Conservation (phyloP, 371 early-diverging fungal species). For the Dipsacomyces acuminosporus region DNA sequence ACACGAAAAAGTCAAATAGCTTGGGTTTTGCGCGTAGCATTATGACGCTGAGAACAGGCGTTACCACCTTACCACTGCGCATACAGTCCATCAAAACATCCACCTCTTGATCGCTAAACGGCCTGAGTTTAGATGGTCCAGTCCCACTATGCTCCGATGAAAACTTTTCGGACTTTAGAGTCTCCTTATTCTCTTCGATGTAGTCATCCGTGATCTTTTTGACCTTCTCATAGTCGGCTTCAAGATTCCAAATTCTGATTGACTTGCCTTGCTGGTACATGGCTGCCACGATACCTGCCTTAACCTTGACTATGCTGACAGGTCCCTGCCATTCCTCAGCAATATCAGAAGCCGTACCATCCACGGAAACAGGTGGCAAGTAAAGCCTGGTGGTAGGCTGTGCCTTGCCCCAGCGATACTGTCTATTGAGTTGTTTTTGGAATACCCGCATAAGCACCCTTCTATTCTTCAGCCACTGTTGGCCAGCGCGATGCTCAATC, state of each 20-base stretch:
- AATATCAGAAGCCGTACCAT: conserved; percentile 32
- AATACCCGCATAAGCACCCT: conserved; percentile 18
- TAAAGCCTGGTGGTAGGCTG: conserved; percentile 23
- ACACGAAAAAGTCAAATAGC: conserved; percentile 31
- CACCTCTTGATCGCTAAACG: conserved; percentile 13
- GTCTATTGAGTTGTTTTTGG: conserved; percentile 37
- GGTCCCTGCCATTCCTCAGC: conserved; percentile 34
- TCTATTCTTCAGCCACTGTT: conserved; percentile 35
- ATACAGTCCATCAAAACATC: conserved; percentile 14
- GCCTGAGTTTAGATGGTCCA: conserved; percentile 14
- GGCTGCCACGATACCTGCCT: conserved; percentile 33
- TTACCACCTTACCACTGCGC: conserved; percentile 9
- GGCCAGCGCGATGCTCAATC: conserved; percentile 13
- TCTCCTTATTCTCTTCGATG: conserved; percentile 11
- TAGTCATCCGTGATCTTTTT: conserved; percentile 16
- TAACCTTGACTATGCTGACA: conserved; percentile 26
- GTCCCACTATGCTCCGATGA: conserved; percentile 1
- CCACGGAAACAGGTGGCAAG: conserved; percentile 36
- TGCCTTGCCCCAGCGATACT: conserved; percentile 21
- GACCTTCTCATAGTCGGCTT: conserved; percentile 14
- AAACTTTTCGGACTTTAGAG: conserved; percentile 16
- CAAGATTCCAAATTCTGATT: conserved; percentile 29
- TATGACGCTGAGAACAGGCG: conserved; percentile 6
- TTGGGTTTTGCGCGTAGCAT: conserved; percentile 13
- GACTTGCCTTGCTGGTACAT: conserved; percentile 14